Base-by-base conservation (phyloP, 2,329 filamentous ascomycete species). In the Aspergillus quadrilineatus region DNA sequence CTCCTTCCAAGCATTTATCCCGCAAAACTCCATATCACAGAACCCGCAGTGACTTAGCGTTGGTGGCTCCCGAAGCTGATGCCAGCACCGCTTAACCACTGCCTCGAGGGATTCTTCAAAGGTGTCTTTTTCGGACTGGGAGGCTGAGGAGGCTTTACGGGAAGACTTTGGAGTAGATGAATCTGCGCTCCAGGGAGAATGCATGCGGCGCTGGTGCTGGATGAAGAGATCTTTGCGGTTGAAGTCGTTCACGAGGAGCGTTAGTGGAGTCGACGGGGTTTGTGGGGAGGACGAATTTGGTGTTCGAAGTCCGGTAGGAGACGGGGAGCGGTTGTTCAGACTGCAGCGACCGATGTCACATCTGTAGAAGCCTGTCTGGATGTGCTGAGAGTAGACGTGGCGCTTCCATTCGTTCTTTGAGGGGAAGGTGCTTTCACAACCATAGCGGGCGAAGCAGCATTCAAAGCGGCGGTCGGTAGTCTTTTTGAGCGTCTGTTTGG, bases 321-420 rank as follows among this genome's bases (percentile, higher is more conserved):
- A 39, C 9, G 28, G 28, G 12, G 37, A 30, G 41, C 2, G 43
- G 32, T 65, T 55, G 47, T 48, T 56, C 28, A 57, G n/a, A 57
- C 71, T 69, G 69, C 85, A 88, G 6, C 73, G 67, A 59, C 84
- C 88, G 32, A 88, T 78, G 62, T 86, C 82, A 75, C 92, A 97
- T 56, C 88, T 80, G 84, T 87, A 97, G 74, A 86, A 89, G 44
- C 82, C 77, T 3, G 90, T 79, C 53, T 87, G 83, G 22, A 96
- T 79, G 68, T 97, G 93, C 68, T 96, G 89, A 0, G 88, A 89
- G 32, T 80, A 77, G 65, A 93, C 85, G 69, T 97, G 93, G 0
- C 93, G 85, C 73, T 97, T 97, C 93, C 93, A 97, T 72, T 97
- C 92, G 69, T 96, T 96, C 76, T 96, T 96, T 63, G 82, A 87